Conservation (phyloP, 2,329 filamentous ascomycete species). For the Tolypocladium guangdongense region DNA sequence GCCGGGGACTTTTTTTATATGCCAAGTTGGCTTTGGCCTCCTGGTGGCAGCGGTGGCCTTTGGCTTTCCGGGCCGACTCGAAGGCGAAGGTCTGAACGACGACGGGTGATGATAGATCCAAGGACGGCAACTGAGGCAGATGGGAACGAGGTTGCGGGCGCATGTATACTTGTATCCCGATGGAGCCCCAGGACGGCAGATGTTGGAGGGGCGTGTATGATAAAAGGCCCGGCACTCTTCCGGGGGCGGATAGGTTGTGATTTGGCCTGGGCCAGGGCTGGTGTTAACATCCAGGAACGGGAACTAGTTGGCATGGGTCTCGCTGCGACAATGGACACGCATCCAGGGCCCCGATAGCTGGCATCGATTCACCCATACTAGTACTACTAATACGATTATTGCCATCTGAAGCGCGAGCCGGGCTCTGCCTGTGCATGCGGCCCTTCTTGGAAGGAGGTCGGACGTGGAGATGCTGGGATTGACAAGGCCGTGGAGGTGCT, state of each 20-base stretch:
- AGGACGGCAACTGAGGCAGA: conserved; percentile 4
- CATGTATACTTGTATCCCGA: conserved; percentile 33
- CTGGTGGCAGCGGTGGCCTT: conserved; percentile 1
- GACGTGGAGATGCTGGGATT: not conserved
- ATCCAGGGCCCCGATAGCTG: conserved; percentile 6
- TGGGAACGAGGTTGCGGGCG: conserved; percentile 27
- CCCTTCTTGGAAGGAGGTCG: conserved; percentile 39
- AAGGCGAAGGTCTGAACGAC: not conserved
- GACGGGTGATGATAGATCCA: not conserved
- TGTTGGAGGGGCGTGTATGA: conserved; percentile 37
- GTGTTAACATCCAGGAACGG: conserved; percentile 27
- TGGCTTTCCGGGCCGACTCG: conserved; percentile 2
- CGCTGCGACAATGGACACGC: not conserved
- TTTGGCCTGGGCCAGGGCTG: conserved; percentile 17
- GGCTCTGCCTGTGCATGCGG: conserved; percentile 25
- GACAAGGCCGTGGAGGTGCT: not conserved
- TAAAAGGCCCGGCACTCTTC: conserved; percentile 38
- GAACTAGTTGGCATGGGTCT: conserved; percentile 17
- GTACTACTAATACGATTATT: not conserved
- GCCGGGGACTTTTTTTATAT: not conserved
- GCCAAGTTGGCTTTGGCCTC: not conserved
- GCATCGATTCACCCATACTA: conserved; percentile 3
- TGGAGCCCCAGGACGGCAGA: conserved; percentile 31
- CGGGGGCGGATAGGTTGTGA: conserved; percentile 26
- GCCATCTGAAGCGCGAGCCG: not conserved